Evolutionary conservation across 2,329 filamentous ascomycete species (phyloP).

Genomic region (Ophiostoma sp.): DNA sequence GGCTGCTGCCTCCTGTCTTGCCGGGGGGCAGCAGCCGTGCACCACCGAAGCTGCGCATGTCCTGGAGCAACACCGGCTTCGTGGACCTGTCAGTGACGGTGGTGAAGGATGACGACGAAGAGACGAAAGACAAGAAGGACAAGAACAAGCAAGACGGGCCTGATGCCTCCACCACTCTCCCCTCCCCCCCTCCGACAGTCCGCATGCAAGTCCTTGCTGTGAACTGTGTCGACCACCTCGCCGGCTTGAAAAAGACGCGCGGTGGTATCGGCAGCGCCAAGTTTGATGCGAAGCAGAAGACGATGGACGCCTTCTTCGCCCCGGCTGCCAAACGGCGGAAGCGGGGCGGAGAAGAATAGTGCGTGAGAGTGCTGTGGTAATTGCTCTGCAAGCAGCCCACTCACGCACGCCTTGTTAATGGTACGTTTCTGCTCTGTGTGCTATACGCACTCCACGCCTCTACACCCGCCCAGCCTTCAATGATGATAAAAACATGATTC

Average conservation of each 20-base stretch:
- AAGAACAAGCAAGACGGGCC: neutral
- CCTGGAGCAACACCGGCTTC: conserved; percentile 53
- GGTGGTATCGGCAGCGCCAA: conserved; percentile 76
- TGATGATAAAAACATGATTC: conserved; percentile 67
- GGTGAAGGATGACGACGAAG: neutral
- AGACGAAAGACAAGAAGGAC: neutral
- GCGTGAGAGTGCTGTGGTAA: conserved; percentile 25
- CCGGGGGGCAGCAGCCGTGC: neutral
- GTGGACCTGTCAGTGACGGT: conserved; percentile 32
- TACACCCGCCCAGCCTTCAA: conserved; percentile 35
- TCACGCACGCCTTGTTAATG: conserved; percentile 26
- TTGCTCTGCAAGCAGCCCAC: neutral
- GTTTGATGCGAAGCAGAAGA: conserved; percentile 70
- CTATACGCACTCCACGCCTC: conserved; percentile 18
- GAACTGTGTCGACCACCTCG: conserved; percentile 68
- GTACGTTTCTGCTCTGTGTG: conserved; percentile 34
- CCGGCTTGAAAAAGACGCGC: conserved; percentile 68
- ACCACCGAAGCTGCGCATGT: conserved; percentile 31
- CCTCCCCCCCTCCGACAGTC: neutral
- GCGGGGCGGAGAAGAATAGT: conserved; percentile 23
- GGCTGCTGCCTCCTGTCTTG: conserved; percentile 23
- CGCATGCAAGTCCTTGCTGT: conserved; percentile 49
- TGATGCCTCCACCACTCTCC: neutral
- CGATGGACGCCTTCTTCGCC: conserved; percentile 68
- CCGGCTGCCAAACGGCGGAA: conserved; percentile 47